Evolutionary conservation across 768 basidiomycete species (phyloP), one percentile per base, ranked within the genome.

Genomic region (Pleurotus salmoneostramineus): DNA sequence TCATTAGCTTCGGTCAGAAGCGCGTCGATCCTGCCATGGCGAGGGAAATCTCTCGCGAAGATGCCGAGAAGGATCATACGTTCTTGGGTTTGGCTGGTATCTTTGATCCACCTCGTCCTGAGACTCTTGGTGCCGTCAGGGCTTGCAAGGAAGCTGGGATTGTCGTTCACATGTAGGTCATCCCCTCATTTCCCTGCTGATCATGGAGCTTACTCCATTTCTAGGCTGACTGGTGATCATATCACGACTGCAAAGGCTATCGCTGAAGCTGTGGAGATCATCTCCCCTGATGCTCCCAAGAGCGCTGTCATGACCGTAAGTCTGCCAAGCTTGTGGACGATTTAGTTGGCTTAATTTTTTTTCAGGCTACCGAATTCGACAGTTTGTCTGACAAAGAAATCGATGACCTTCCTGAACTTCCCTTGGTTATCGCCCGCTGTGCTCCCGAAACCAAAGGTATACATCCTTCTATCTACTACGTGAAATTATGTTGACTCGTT

Each of bases 381-480:
- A 75, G 72, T 37, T 69, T 85, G 10, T 73, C 76, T 0, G 81
- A 84, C 52, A 73, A 76, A 37, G 75, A 85, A 65, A 77, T 85
- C 55, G 74, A 75, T 50, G 71, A 67, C 0, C 68, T 77, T 4
- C 73, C 74, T 1, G 83, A 83, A 58, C 71, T 85, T 2, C 84
- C 83, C 0, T 72, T 83, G 14, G 83, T 84, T 52, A 78, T 86
- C 58, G 83, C 83, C 50, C 77, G 83, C 32, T 84, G 83, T 64
- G 81, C 80, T 0, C 83, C 81, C 0, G 74, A 79, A 61, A 81
- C 78, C 27, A 81, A 81, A 68, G 71, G 71, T 72, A 32, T 45
- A 47, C n/a, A 34, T 27, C 21, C 4, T 32, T 36, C 7, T 36
- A 27, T 36, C 7, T 35, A 11, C 8, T 7, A 1, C 8, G 50